Conservation (phyloP, 257 asterid species). For the Phtheirospermum japonicum region DNA sequence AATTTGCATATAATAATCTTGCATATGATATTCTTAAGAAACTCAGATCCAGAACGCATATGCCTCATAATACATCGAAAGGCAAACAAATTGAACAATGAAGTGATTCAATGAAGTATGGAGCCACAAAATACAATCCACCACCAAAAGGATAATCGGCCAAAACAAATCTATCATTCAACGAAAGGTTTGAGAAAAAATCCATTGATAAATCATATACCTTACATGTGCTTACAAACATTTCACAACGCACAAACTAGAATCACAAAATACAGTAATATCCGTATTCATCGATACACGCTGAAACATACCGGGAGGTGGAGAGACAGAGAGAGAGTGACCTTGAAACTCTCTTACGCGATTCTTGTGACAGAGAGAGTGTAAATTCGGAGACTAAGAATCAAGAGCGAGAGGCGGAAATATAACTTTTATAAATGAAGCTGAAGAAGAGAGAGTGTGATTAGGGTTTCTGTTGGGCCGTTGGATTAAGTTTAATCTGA, state of each 20-base stretch:
- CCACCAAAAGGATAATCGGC: not conserved
- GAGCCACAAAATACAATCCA: too few relatives aligned
- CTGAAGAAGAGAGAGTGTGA: not conserved
- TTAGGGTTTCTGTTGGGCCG: not conserved
- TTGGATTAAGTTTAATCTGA: not conserved
- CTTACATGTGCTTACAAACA: not conserved
- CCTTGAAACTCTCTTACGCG: constrained; percentile 26
- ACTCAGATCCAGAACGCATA: not conserved
- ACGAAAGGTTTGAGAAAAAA: not conserved
- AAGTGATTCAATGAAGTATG: not conserved
- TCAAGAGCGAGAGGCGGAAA: not conserved
- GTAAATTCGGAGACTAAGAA: not conserved
- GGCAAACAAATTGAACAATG: not conserved
- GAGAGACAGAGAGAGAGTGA: not conserved
- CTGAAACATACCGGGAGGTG: too few relatives aligned
- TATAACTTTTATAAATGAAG: constrained; percentile 13
- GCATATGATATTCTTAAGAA: too few relatives aligned
- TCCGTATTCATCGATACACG: not conserved
- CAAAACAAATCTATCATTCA: constrained; percentile 14
- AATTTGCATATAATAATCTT: too few relatives aligned
- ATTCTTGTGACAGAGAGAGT: constrained; percentile 6
- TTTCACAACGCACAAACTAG: not conserved
- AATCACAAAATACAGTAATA: not conserved
- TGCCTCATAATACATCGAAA: not conserved
- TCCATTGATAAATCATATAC: not conserved